Percentiles rank a stretch among this genome's conserved stretches.
These are phyloP conservation scores for Anisodus acutangulus DNA, from an alignment of 257 asterid genomes.

Conservation along the genomic window DNA sequence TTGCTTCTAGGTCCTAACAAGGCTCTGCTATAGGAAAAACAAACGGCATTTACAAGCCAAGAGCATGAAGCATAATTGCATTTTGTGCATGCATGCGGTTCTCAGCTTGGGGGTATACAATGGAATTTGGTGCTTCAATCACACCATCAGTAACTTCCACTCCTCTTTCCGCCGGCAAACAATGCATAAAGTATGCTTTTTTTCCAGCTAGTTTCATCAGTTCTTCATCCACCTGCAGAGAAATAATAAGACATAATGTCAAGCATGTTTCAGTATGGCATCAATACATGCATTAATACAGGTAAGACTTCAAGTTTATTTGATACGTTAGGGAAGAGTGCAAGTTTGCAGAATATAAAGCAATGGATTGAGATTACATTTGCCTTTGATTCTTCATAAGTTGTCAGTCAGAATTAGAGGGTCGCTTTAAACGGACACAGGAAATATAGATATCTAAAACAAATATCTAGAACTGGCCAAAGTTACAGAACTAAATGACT, in stretches of 20 bases:
- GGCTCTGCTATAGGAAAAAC: background rate
- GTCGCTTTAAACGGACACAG: background rate
- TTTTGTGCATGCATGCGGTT: conserved; percentile 94
- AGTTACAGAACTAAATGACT: background rate
- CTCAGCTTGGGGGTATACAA: conserved; percentile 87
- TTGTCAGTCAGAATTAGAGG: background rate
- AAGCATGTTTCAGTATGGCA: background rate
- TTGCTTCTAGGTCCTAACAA: conserved; percentile 11
- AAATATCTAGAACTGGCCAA: background rate
- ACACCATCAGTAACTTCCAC: conserved; percentile 78
- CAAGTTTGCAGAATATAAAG: background rate
- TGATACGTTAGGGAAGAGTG: background rate
- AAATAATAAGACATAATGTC: conserved; percentile 18
- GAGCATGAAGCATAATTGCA: conserved; percentile 90
- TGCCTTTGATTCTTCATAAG: background rate
- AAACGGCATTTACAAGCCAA: conserved; percentile 54
- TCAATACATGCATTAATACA: background rate
- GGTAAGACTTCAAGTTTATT: background rate
- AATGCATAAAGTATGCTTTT: conserved; percentile 82
- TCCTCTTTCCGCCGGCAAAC: conserved; percentile 91
- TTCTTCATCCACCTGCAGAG: conserved; percentile 74
- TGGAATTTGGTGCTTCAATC: conserved; percentile 80
- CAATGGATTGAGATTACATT: background rate
- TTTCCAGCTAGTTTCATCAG: conserved; percentile 88
- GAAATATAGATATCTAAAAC: background rate